Evolutionary conservation across 495 filamentous ascomycete genomes (phyloP).

Genomic region (Bacidia rubella): DNA sequence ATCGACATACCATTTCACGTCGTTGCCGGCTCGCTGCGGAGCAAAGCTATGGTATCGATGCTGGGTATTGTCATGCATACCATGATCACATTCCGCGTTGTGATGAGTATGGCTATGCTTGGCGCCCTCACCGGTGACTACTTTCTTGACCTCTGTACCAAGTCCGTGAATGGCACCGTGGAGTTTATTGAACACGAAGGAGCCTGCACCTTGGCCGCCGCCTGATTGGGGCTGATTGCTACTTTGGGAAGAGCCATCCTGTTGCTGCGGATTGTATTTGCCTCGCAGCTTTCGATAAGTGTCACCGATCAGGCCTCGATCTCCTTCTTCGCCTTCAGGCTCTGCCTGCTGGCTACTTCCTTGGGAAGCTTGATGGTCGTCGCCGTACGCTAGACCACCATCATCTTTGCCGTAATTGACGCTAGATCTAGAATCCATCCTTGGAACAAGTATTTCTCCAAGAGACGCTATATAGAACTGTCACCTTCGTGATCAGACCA

Average conservation of each 20-base stretch:
- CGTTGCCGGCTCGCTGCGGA: constrained; percentile 47
- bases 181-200: constrained; percentile 42
- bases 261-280: constrained; percentile 28
- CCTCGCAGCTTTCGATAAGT: constrained; percentile 36
- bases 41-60: constrained; percentile 77
- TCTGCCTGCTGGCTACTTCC: constrained; percentile 20
- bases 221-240: constrained; percentile 11
- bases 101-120: constrained; percentile 37
- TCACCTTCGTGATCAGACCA: background rate
- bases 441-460: too few relatives aligned
- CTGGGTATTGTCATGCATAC: constrained; percentile 30
- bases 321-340: constrained; percentile 24
- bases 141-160: constrained; percentile 36
- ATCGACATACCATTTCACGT: constrained; percentile 87
- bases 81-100: constrained; percentile 34
- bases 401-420: constrained; percentile 21
- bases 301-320: constrained; percentile 41
- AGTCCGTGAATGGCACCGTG: constrained; percentile 39
- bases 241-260: constrained; percentile 6
- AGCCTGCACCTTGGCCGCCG: constrained; percentile 25
- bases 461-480: too few relatives aligned
- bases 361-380: constrained; percentile 27
- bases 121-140: constrained; percentile 24
- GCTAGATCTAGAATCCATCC: constrained; percentile 4
- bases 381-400: constrained; percentile 43